Conservation (phyloP, 768 basidiomycete genomes). For the Pleurotus eryngii region DNA sequence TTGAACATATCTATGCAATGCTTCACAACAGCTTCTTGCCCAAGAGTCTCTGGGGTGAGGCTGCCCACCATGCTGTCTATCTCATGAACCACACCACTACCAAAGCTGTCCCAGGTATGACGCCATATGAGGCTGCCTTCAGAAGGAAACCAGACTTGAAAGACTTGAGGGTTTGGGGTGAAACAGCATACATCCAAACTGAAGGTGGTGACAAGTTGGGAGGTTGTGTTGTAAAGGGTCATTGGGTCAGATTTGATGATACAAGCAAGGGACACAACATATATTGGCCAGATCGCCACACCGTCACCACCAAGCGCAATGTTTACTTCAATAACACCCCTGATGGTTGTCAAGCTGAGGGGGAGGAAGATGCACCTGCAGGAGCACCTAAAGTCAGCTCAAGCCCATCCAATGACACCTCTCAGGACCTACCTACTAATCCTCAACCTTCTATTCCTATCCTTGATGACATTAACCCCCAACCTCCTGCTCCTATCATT, state of each 20-base stretch:
- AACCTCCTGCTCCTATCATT: too few species aligned
- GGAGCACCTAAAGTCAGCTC: not conserved
- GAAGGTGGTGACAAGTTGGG: constrained; percentile 25
- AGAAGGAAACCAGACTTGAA: constrained; percentile 19
- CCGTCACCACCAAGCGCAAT: constrained; percentile 27
- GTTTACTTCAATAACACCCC: constrained; percentile 17
- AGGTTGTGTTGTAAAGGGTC: constrained; percentile 18
- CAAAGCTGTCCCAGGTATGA: constrained; percentile 16
- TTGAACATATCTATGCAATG: constrained; percentile 27
- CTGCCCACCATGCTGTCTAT: constrained; percentile 20
- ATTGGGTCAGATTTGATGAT: constrained; percentile 33
- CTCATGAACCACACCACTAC: constrained; percentile 24
- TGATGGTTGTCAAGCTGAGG: constrained; percentile 19
- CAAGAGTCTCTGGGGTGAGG: constrained; percentile 30
- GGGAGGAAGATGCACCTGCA: constrained; percentile 7
- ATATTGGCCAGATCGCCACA: constrained; percentile 23
- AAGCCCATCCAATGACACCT: not conserved
- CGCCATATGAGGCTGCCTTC: constrained; percentile 18
- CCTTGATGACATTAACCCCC: too few species aligned
- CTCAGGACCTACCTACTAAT: not conserved
- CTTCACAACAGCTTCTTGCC: constrained; percentile 23
- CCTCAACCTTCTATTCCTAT: not conserved
- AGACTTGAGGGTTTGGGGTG: constrained; percentile 18
- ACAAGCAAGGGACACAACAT: constrained; percentile 28
- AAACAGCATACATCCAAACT: constrained; percentile 23